phyloP scores from a whole-genome alignment of 192 early-diverging fungal species.

The Backusella tuberculispora region DNA sequence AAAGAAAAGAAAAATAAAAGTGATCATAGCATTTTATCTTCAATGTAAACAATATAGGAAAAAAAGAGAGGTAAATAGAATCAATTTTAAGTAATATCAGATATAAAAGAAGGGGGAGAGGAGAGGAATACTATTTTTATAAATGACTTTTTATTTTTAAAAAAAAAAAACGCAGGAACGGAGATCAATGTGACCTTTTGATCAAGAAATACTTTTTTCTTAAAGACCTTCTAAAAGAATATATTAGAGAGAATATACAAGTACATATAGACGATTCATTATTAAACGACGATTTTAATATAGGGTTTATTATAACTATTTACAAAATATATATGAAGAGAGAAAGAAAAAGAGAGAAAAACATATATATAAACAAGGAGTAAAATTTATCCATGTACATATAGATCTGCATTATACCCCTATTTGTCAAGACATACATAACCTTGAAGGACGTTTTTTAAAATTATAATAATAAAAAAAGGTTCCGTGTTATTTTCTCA shows the following conservation, averaged over 20 bases:
- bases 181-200: conserved; percentile 1
- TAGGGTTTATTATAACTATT: not conserved
- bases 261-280: too few relatives aligned
- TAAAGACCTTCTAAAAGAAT: too few relatives aligned
- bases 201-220: not conserved
- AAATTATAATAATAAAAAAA: not conserved
- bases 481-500: conserved; percentile 13
- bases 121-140: not conserved
- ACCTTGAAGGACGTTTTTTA: not conserved
- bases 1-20: not conserved
- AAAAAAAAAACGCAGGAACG: conserved; percentile 1
- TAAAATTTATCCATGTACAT: not conserved
- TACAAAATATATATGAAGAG: not conserved
- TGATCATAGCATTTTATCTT: not conserved
- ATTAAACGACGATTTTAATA: too few relatives aligned
- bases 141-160: not conserved
- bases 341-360: not conserved
- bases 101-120: not conserved
- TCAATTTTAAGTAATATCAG: not conserved
- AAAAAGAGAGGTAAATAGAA: not conserved
- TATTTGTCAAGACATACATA: conserved; percentile 14
- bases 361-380: not conserved
- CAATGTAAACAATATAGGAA: not conserved
- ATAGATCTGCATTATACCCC: conserved; percentile 19
- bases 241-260: too few relatives aligned